Evolutionary conservation across 129 eudicot genomes (phyloP).

Genomic region (Pseudognaphalium luteoalbum): DNA sequence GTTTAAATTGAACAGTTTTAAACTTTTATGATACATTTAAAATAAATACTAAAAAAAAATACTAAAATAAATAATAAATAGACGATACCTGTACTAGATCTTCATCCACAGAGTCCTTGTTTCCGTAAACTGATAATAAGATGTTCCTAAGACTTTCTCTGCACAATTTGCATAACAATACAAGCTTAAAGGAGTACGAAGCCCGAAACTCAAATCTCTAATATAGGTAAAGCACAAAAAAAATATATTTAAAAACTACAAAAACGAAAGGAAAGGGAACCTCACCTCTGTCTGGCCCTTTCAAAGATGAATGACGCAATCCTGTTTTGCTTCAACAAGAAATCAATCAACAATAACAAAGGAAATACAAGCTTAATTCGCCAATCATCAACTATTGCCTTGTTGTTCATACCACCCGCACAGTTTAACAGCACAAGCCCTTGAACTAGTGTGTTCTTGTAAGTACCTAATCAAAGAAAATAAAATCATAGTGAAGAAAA

Average conservation of each 20-base stretch:
- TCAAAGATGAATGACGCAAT: conserved; percentile 80
- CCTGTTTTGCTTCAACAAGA: conserved; percentile 65
- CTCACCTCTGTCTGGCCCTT: conserved; percentile 77
- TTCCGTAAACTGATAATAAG: conserved; percentile 72
- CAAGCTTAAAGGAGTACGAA: conserved; percentile 3
- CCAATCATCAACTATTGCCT: conserved; percentile 98
- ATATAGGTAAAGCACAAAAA: background rate
- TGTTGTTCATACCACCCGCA: conserved; percentile 97
- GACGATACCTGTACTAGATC: conserved; percentile 64
- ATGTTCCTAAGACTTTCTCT: conserved; percentile 79
- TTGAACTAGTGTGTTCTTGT: conserved; percentile 39
- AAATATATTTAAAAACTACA: background rate
- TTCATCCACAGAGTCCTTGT: conserved; percentile 81
- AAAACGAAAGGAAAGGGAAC: conserved; percentile 26
- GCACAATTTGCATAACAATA: conserved; percentile 28
- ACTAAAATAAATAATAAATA: background rate
- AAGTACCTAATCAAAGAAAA: conserved; percentile 41
- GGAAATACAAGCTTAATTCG: conserved; percentile 81
- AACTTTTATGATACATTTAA: background rate
- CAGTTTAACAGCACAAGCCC: conserved; percentile 90
- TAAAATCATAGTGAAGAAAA: background rate
- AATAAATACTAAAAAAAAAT: background rate
- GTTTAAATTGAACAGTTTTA: conserved; percentile 16
- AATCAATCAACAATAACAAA: conserved; percentile 77
- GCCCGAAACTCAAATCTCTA: background rate